Evolutionary conservation across 2,329 filamentous ascomycete genomes (phyloP), one percentile per base, ranked within the genome.

Genomic region (Aspergillus sp.): DNA sequence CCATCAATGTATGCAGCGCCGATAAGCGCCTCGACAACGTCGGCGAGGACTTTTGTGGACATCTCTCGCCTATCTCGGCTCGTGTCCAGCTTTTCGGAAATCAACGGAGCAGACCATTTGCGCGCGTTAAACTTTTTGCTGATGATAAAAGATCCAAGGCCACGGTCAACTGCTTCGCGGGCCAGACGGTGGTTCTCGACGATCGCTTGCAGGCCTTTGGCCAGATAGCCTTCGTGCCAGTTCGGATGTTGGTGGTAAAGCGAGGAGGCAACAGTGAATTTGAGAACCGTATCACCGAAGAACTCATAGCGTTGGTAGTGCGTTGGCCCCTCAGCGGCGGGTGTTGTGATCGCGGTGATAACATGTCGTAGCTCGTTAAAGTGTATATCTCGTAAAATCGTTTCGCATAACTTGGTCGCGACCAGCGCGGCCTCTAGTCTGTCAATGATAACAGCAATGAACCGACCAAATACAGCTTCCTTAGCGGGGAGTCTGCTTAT

Each of bases 301-400:
- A 96, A 96, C 69, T 98, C 95, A 0, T 96, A 78, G 3, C 89
- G 81, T 66, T 98, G 89, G 68, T 97, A 97, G 62, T 96, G 83
- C 0, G 80, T 81, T 1, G 76, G 71, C 48, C 87, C 85, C 2
- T 73, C 68, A 0, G 90, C 85, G 1, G 79, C 80, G 0, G 87
- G 84, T 0, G 90, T 79, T 50, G 83, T 89, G 49, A 96, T 87
- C 1, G 93, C 91, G 9, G 85, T 86, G 1, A 86, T 70, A 0
- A 96, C 68, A 34, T 89, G 75, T 0, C 76, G 72, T 3, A 84
- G 62, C 61, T 89, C 73, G 0, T 71, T 71, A 36, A 93, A 82
- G 0, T 70, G 67, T 1, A 91, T 72, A 2, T 76, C 69, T 13
- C 71, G 67, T 2, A 93, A 72, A 2, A 86, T 63, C 0, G 80